Percentiles rank a stretch among this genome's conserved stretches.
These are phyloP conservation scores for Coccomyxa sp. DNA, from an alignment of 139 green algal genomes.

Conservation along the genomic window DNA sequence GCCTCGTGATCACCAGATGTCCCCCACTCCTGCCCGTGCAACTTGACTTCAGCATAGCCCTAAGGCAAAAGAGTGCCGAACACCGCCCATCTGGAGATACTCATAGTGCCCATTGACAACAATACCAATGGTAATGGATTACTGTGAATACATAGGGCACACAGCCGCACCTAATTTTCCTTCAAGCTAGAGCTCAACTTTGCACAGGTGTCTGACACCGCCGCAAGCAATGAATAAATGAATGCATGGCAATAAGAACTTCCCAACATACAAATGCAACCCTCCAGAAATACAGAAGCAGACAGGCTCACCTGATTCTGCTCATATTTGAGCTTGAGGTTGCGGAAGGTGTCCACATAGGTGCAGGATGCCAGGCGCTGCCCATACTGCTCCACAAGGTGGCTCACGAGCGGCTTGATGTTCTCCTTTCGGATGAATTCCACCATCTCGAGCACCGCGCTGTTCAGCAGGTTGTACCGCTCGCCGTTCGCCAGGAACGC, in stretches of 20 bases:
- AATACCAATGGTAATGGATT: too few species aligned
- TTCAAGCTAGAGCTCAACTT: neutral
- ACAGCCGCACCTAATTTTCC: neutral
- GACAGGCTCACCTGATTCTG: conserved; percentile 17
- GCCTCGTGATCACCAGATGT: neutral
- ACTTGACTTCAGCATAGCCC: neutral
- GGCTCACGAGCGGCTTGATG: conserved; percentile 66
- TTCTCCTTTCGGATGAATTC: conserved; percentile 81
- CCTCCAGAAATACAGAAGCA: too few species aligned
- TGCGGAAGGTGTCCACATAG: conserved; percentile 85
- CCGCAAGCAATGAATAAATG: neutral
- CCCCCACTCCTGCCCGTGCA: neutral
- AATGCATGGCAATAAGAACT: neutral
- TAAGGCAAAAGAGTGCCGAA: neutral
- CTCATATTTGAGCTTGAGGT: conserved; percentile 73
- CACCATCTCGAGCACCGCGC: conserved; percentile 69
- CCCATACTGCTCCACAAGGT: conserved; percentile 65
- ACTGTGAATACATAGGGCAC: neutral
- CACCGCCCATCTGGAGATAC: neutral
- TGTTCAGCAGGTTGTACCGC: conserved; percentile 31
- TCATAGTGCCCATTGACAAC: too few species aligned
- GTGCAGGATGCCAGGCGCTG: conserved; percentile 28
- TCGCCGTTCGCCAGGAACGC: conserved; percentile 81
- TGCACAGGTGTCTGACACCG: neutral
- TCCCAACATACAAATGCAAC: too few species aligned